Conservation (phyloP, 2,329 filamentous ascomycete genomes). For the Talaromyces marneffei region DNA sequence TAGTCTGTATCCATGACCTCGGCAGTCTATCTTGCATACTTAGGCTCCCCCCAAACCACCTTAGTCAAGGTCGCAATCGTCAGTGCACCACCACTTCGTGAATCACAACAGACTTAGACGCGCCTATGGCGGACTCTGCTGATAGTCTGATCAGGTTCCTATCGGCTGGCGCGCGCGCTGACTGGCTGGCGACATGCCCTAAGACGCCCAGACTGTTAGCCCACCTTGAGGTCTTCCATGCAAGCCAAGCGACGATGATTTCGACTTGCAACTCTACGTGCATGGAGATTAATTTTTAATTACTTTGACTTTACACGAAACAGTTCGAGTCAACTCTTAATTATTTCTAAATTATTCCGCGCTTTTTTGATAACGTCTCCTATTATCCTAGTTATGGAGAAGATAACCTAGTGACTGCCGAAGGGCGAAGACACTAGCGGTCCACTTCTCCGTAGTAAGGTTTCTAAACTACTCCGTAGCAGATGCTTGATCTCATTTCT, state of each 20-base stretch:
- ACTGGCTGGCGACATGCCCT: background rate
- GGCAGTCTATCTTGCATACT: background rate
- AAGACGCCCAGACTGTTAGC: background rate
- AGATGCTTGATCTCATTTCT: background rate
- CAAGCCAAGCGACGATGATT: background rate
- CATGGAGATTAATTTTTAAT: background rate
- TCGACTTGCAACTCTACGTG: background rate
- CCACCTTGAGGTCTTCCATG: background rate
- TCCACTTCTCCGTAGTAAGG: conserved; percentile 5
- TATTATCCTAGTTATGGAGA: background rate
- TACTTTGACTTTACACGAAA: background rate
- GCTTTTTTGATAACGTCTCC: no score
- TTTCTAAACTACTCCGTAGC: background rate
- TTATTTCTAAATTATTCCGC: background rate
- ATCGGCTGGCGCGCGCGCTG: background rate
- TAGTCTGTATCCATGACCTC: no score
- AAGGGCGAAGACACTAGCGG: no score
- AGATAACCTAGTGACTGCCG: background rate
- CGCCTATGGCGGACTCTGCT: background rate
- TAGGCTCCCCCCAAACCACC: background rate
- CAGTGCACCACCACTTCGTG: background rate
- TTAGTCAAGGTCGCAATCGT: background rate
- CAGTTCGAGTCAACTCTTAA: background rate
- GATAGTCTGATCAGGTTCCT: background rate
- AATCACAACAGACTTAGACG: background rate